Conservation (phyloP, 345 rosid genomes). For the Dipteronia sinensis region DNA sequence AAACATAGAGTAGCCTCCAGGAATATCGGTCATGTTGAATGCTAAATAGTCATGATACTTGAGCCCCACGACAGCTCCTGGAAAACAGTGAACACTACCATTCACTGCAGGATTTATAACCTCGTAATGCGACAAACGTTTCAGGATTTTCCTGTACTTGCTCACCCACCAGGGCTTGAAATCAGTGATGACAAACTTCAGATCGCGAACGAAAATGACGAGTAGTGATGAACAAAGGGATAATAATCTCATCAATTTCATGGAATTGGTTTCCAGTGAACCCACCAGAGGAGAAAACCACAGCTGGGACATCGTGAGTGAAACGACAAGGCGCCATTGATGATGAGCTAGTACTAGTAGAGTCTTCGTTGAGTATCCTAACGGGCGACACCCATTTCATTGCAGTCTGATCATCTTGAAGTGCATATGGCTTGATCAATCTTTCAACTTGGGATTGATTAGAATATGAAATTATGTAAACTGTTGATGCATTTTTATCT, state of each 20-base stretch:
- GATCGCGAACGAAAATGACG: conserved; percentile 30
- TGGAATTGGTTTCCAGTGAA: conserved; percentile 45
- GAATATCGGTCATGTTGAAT: conserved; percentile 20
- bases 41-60: conserved; percentile 28
- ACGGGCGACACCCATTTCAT: conserved; percentile 30
- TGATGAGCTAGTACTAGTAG: neutral
- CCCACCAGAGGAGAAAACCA: conserved; percentile 43
- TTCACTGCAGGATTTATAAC: conserved; percentile 25
- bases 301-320: conserved; percentile 31
- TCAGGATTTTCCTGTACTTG: conserved; percentile 29
- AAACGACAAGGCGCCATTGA: conserved; percentile 20
- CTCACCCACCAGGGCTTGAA: conserved; percentile 34
- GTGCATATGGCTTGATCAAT: conserved; percentile 34
- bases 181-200: conserved; percentile 41
- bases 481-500: conserved; percentile 18
- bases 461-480: conserved; percentile 21
- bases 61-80: conserved; percentile 37
- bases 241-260: conserved; percentile 41
- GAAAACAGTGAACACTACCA: conserved; percentile 41
- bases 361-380: conserved; percentile 26
- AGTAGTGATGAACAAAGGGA: conserved; percentile 46
- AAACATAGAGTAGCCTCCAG: conserved; percentile 32
- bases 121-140: conserved; percentile 27
- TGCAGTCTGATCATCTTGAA: conserved; percentile 22
- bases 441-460: conserved; percentile 16